phyloP scores from a whole-genome alignment of 2,329 filamentous ascomycete genomes.

The Aspergillus persii region DNA sequence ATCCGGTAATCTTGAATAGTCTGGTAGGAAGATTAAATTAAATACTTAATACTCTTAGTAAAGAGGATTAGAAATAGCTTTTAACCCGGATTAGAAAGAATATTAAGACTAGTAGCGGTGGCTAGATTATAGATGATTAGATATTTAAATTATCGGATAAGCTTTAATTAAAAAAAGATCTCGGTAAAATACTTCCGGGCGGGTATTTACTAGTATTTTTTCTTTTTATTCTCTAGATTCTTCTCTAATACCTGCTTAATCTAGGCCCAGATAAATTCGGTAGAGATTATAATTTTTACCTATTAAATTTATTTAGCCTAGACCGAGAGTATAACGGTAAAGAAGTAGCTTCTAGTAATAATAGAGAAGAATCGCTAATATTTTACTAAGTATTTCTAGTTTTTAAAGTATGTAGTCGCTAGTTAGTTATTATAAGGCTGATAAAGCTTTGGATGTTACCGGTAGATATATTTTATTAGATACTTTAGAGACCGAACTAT shows the following conservation, averaged over 20 bases:
- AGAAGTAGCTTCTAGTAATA: not conserved
- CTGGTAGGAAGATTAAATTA: not conserved
- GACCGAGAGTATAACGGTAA: not conserved
- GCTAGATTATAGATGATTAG: not conserved
- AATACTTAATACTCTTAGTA: not conserved
- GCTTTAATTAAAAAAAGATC: not conserved
- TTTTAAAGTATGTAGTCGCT: not conserved
- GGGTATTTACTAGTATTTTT: not conserved
- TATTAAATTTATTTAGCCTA: not conserved
- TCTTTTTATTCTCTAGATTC: not conserved
- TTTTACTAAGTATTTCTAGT: not conserved
- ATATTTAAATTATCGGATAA: not conserved
- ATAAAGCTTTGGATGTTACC: not conserved
- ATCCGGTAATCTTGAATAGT: not conserved
- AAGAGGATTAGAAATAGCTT: not conserved
- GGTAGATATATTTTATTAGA: not conserved
- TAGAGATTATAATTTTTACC: not conserved
- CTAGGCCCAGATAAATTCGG: not conserved
- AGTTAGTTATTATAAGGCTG: not conserved
- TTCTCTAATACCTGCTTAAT: not conserved
- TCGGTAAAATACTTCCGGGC: not conserved
- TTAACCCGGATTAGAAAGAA: not conserved
- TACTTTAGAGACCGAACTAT: not conserved
- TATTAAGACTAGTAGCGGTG: not conserved
- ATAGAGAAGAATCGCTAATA: not conserved